Percentiles rank a stretch among this genome's conserved stretches.
These are phyloP conservation scores for Sarocladium brachiariae DNA, from an alignment of 2,329 filamentous ascomycete species.

Conservation along the genomic window DNA sequence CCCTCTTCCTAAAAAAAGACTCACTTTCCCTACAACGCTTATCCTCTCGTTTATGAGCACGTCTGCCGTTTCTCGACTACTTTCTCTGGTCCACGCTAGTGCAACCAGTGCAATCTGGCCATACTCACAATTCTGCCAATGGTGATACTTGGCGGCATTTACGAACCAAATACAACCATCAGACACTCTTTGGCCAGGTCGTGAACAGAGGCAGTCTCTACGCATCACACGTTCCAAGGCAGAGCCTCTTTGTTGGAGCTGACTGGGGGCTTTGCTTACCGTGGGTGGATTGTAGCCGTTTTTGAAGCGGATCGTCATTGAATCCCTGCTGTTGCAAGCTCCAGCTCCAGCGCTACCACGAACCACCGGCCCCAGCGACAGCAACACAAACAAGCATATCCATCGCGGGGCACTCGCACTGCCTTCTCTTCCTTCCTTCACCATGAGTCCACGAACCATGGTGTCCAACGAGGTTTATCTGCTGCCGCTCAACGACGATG, in stretches of 20 bases:
- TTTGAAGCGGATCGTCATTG: conserved; percentile 2
- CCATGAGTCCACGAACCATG: conserved; percentile 55
- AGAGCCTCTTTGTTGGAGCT: too few species aligned
- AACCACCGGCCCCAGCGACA: conserved; percentile 5
- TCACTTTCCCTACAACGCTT: too few species aligned
- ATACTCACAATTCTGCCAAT: not conserved
- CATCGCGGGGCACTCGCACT: conserved; percentile 11
- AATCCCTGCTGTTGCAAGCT: conserved; percentile 1
- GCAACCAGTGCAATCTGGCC: not conserved
- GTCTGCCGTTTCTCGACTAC: too few species aligned
- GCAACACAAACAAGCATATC: conserved; percentile 1
- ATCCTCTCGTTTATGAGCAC: too few species aligned
- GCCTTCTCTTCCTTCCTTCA: conserved; percentile 24
- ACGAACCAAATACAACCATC: not conserved
- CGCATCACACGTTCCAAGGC: not conserved
- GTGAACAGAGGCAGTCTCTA: not conserved
- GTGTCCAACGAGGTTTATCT: conserved; percentile 72
- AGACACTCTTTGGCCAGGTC: not conserved
- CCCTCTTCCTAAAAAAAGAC: not conserved
- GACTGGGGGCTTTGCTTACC: too few species aligned
- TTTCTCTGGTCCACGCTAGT: not conserved
- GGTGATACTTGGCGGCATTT: not conserved
- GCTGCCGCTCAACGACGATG: conserved; percentile 85
- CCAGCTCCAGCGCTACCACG: conserved; percentile 9
- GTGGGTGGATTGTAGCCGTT: conserved; percentile 5